Evolutionary conservation across 192 early-diverging fungal genomes (phyloP).

Genomic region (Coemansia sp.): DNA sequence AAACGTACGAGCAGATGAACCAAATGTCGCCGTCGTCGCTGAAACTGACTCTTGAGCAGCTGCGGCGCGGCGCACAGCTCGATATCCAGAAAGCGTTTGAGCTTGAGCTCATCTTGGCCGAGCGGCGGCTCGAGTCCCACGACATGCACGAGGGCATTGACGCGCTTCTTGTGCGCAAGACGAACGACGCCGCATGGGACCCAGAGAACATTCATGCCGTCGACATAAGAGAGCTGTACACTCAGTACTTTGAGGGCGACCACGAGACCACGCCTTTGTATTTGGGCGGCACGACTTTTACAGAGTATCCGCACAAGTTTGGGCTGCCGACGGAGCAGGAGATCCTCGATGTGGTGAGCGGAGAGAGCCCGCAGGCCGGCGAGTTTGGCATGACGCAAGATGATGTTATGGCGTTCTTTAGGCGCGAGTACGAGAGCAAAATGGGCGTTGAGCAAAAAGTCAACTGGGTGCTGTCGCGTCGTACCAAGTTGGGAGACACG

Average conservation of each 20-base stretch:
- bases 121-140: constrained; percentile 68
- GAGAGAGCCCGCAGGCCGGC: constrained; percentile 64
- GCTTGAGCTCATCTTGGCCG: constrained; percentile 82
- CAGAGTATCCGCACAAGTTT: constrained; percentile 63
- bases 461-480: constrained; percentile 11
- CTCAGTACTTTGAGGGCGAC: constrained; percentile 58
- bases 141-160: constrained; percentile 92
- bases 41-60: constrained; percentile 83
- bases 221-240: constrained; percentile 51
- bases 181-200: constrained; percentile 66
- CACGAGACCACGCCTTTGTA: constrained; percentile 27
- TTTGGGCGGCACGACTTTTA: constrained; percentile 43
- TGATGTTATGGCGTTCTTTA: constrained; percentile 64
- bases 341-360: constrained; percentile 62
- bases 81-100: constrained; percentile 78
- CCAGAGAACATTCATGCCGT: constrained; percentile 60
- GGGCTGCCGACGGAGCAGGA: constrained; percentile 69
- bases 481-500: neutral
- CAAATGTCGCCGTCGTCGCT: constrained; percentile 82
- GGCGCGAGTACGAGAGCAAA: constrained; percentile 60
- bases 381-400: constrained; percentile 54
- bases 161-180: constrained; percentile 72
- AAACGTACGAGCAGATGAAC: constrained; percentile 64
- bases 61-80: constrained; percentile 67
- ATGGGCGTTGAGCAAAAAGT: constrained; percentile 64